These are phyloP conservation scores for Gnetum montanum DNA, from an alignment of 75 land plant genomes.

Conservation along the genomic window DNA sequence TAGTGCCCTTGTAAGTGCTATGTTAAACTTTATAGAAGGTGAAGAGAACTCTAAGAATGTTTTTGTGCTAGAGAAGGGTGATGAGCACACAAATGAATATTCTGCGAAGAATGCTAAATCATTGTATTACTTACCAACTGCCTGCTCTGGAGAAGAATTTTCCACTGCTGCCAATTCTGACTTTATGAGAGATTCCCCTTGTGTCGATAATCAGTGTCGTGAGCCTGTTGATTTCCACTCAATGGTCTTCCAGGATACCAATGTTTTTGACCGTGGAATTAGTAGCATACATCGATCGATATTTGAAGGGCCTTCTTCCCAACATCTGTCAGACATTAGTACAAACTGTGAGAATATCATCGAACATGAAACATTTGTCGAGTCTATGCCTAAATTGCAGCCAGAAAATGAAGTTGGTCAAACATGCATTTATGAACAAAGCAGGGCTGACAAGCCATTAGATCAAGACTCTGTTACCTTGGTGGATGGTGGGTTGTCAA, in stretches of 20 bases:
- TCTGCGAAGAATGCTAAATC: not conserved
- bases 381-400: conserved; percentile 1
- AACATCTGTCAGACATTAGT: not conserved
- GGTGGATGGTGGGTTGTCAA: no score
- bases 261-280: not conserved
- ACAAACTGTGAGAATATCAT: not conserved
- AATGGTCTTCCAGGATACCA: not conserved
- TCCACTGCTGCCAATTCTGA: not conserved
- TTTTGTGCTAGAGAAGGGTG: conserved; percentile 2
- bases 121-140: not conserved
- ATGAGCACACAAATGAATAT: not conserved
- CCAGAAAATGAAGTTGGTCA: no score
- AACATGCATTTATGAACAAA: not conserved
- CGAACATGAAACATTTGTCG: not conserved
- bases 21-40: no score
- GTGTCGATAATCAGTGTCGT: not conserved
- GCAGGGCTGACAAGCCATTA: not conserved
- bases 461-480: not conserved
- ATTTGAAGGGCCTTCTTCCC: not conserved
- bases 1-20: conserved; percentile 1
- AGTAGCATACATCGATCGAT: not conserved
- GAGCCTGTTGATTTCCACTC: not conserved
- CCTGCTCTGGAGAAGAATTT: not conserved
- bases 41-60: conserved; percentile 9
- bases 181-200: not conserved